Conservation (phyloP, 768 basidiomycete genomes). For the Phylloporus sp. region DNA sequence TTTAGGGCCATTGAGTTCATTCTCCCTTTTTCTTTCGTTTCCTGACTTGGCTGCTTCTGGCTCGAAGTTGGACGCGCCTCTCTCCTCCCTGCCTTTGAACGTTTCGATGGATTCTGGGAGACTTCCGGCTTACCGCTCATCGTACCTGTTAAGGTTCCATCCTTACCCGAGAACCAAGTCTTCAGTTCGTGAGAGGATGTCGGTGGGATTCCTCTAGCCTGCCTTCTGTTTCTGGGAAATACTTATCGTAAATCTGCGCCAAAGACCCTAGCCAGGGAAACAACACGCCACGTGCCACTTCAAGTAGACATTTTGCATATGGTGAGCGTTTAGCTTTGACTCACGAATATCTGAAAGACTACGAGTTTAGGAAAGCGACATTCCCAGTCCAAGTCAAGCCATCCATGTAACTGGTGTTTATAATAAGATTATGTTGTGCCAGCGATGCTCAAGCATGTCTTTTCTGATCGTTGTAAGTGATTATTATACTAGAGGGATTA, state of each 20-base stretch:
- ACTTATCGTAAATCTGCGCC: conserved; percentile 1
- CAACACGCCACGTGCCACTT: not conserved
- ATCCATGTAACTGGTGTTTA: too few species aligned
- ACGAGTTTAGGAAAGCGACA: too few species aligned
- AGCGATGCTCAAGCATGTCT: too few species aligned
- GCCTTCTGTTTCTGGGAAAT: conserved; percentile 5
- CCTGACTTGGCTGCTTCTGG: not conserved
- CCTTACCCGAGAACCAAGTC: conserved; percentile 3
- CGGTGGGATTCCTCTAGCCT: conserved; percentile 14
- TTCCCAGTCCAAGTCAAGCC: too few species aligned
- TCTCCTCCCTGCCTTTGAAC: not conserved
- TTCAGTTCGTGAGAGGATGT: conserved; percentile 23
- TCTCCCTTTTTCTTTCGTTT: not conserved
- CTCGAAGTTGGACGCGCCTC: not conserved
- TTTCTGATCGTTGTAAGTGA: too few species aligned
- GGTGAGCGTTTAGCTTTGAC: conserved; percentile 8
- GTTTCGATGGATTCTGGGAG: conserved; percentile 14
- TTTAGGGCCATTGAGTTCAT: too few species aligned
- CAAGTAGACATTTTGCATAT: not conserved
- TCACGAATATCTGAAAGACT: too few species aligned
- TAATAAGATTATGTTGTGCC: too few species aligned
- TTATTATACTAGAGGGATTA: too few species aligned
- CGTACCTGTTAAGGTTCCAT: conserved; percentile 22
- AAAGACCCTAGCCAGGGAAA: conserved; percentile 5
- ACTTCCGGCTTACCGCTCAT: conserved; percentile 27